Base-by-base conservation (phyloP, 345 rosid species). In the Psidium guajava region DNA sequence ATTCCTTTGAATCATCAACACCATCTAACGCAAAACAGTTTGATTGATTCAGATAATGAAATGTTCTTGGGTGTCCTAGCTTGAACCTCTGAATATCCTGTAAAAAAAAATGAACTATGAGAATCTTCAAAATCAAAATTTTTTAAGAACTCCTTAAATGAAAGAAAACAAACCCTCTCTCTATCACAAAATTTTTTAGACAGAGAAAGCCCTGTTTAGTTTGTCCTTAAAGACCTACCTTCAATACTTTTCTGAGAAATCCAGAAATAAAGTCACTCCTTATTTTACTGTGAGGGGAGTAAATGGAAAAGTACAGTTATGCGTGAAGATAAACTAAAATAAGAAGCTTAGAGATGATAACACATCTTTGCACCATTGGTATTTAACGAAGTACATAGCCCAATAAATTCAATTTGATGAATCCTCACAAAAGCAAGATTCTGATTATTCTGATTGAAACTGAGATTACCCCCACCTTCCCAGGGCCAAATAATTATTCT, bases 1-100 rank as follows among this genome's bases (percentile, higher is more conserved):
- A 96, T 83, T 97, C 99, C 91, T 96, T 92, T 14, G 94, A 91
- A 85, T 96, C 99, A 91, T 96, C 94, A 85, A 96, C 50, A 56
- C 93, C 92, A 82, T 97, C 99, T 92, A 97, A 89, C 52, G 91
- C 91, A 85, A 86, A 92, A 93, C 98, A 97, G 88, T 97, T 95
- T n/a, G 99, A 92, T 91, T 97, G 99, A 86, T 97, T 97, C 47
- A 97, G 93, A 92, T 97, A 97, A 88, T 96, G 99, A 87, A 96
- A 97, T 24, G 90, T 93, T 87, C 94, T 95, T 16, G 99, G 96
- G 85, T 93, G 91, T 80, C 94, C 98, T 89, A 97, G 89, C 87
- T 93, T 97, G 92, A 88, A 97, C 91, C 50, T 93, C 88, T 91
- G 91, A 91, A 92, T 88, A 84, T 95, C 99, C 99, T 97, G 94